Base-by-base conservation (phyloP, 495 filamentous ascomycete genomes). In the Penicillium verhagenii region DNA sequence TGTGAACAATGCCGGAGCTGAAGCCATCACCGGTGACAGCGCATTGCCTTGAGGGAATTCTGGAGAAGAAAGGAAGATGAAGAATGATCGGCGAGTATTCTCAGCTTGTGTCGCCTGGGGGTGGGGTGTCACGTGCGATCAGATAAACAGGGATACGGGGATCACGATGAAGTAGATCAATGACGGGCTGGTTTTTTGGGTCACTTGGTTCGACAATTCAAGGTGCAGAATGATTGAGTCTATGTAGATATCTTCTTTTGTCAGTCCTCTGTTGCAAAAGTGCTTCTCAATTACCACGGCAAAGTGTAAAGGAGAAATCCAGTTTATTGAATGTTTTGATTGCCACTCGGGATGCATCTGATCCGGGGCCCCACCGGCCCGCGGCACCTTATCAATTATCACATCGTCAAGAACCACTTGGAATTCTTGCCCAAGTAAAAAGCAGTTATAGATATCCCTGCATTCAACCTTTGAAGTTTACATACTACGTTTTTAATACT, bases 1-100 rank as follows among this genome's bases (percentile, higher is more conserved):
- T 19, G 82, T 85, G 62, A 86, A 82, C 37, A 79, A 51, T 42
- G 72, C 55, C 49, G 60, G 65, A 57, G 59, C 64, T 39, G 61
- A 67, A 44, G 72, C 59, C 74, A 72, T 75, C 58, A 63, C 57
- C 49, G 20, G 33, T 4, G 23, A 39, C 18, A 14, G 54, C 23
- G 47, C 64, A 69, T 69, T 59, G 35, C 60, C 47, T 18, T 24
- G 16, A 4, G 16, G 18, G 6, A 35, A 51, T 10, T 31, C 24
- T 35, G 21, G 16, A 38, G 39, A 29, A 40, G 9, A 5, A 37
- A 23, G 18, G 44, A 14, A 26, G 14, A 54, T 44, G 3, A 25
- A 16, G 28, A 31, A 43, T 23, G 58, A 49, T 58, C 49, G 43
- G 37, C 49, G 37, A 26, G 11, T 25, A 26, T 25, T 35, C 29